Conservation (phyloP, 2,329 filamentous ascomycete species). For the Xylaria sp. region DNA sequence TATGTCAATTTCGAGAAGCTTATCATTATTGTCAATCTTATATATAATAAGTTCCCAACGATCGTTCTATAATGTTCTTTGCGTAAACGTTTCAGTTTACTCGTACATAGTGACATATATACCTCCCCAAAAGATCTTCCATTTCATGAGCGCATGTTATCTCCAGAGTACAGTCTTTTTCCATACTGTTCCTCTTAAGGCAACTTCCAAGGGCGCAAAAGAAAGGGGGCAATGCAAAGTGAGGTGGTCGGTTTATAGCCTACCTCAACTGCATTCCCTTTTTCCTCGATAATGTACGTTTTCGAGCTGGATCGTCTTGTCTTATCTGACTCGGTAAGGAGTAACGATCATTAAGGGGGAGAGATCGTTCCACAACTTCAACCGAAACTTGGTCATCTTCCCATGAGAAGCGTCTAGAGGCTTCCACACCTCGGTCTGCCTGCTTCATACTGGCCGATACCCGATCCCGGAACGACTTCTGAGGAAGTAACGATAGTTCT, state of each 20-base stretch:
- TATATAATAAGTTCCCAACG: not conserved
- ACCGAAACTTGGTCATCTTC: not conserved
- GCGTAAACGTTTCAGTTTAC: too few species aligned
- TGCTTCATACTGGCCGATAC: not conserved
- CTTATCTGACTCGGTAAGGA: slow-evolving; percentile 39
- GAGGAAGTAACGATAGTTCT: not conserved
- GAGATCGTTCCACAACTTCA: not conserved
- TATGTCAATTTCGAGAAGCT: too few species aligned
- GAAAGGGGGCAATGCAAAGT: too few species aligned
- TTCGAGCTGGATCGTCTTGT: not conserved
- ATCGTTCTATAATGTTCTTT: not conserved
- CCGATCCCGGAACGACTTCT: not conserved
- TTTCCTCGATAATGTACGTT: slow-evolving; percentile 26
- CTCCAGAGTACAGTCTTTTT: not conserved
- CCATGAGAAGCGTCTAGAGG: too few species aligned
- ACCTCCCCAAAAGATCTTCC: not conserved
- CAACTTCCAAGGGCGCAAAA: not conserved
- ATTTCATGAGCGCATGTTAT: not conserved
- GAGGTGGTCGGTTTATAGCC: not conserved
- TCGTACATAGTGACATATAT: too few species aligned
- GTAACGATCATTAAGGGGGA: slow-evolving; percentile 19
- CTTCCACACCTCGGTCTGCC: not conserved
- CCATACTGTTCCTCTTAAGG: not conserved
- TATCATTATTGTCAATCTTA: too few species aligned
- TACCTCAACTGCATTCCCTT: slow-evolving; percentile 26